Base-by-base conservation (phyloP, 345 rosid genomes). In the Eutrema japonicum region DNA sequence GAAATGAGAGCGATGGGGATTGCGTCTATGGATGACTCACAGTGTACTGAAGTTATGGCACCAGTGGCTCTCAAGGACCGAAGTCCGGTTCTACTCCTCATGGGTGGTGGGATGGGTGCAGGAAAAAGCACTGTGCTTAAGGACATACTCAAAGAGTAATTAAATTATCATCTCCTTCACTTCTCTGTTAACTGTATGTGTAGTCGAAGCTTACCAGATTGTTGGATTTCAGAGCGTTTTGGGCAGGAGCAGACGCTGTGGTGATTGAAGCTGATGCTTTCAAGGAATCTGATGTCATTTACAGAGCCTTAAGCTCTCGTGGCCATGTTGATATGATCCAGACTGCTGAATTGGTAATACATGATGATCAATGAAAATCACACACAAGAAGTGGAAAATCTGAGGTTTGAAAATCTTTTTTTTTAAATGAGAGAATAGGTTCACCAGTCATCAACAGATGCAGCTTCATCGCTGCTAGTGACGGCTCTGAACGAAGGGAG, bases 41-140 rank as follows among this genome's bases (percentile, higher is more conserved):
- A 59, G 47, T 85, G 91, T 74, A 87, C 95, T 5, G 93, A 94
- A 48, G 88, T 94, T 55, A 88, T 94, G 98, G 93, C 84, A 71
- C 97, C 98, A 1, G 84, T 94, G 81, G 97, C 86, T 64, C 95
- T 77, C 42, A 66, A 90, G 42, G 87, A 94, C 60, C 76, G 97
- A 64, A 94, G 98, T 78, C 97, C 93, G 0, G 93, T 91, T 59
- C 92, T 91, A 50, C 91, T 94, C 16, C 82, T 94, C 73, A 87
- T 94, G 97, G 98, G 97, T 10, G 98, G 98, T 12, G 98, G 98
- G 11, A 94, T 94, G 97, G 98, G 98, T 56, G 98, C 98, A 41
- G 98, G 98, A 13, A 94, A 94, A 80, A 91, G 98, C 90, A 91
- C 97, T 26, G 98, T 94, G 41, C 89, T 90, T 60, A 88, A 91